Conservation (phyloP, 176 grass and related monocot genomes). For the Triticum turgidum region DNA sequence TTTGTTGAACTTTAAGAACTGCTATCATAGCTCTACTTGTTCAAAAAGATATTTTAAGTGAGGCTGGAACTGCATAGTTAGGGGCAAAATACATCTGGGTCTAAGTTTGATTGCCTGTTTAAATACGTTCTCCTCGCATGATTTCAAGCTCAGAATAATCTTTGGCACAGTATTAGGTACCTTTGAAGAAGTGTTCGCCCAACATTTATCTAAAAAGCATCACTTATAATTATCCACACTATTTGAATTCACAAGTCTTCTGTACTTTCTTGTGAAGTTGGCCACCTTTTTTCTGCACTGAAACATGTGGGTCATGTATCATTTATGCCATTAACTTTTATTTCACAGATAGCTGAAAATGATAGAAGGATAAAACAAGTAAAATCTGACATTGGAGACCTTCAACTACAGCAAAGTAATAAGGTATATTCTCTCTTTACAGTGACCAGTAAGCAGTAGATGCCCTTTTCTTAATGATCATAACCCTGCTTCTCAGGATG, state of each 20-base stretch:
- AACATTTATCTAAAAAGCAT: neutral
- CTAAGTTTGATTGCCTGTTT: neutral
- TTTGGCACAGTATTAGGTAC: neutral
- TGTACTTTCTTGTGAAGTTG: neutral
- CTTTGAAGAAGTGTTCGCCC: neutral
- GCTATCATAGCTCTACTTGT: no score
- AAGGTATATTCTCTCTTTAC: conserved; percentile 40
- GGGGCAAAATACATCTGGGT: neutral
- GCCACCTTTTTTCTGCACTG: conserved; percentile 10
- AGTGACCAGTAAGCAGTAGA: neutral
- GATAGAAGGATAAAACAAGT: conserved; percentile 34
- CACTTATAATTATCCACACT: neutral
- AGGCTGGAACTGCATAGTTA: neutral
- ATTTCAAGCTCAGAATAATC: neutral
- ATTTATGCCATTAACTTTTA: neutral
- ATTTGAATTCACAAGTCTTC: conserved; percentile 11
- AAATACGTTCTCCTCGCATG: neutral
- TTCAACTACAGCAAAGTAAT: conserved; percentile 55
- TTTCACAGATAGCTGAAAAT: conserved; percentile 56
- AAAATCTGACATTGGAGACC: conserved; percentile 41
- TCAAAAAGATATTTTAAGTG: neutral
- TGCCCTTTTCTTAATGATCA: neutral
- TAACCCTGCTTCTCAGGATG: neutral
- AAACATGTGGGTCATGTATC: conserved; percentile 13
- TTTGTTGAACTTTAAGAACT: neutral